Base-by-base conservation (phyloP, 2,329 filamentous ascomycete genomes). In the Venturia pyrina region DNA sequence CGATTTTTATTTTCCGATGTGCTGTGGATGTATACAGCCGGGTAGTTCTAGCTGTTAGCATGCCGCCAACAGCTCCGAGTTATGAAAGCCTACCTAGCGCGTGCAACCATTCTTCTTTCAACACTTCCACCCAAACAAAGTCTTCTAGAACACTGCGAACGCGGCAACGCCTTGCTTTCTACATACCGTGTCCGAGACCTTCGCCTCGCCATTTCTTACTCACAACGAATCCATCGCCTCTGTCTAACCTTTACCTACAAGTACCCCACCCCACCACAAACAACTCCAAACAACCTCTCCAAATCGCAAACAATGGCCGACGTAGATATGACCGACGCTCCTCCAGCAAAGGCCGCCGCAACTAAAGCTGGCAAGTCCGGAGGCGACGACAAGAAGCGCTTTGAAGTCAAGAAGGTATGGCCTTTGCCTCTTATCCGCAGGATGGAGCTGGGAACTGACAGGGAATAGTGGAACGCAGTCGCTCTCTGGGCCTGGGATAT, bases 401-500 rank as follows among this genome's bases (percentile, higher is more conserved):
- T 99, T 71, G 95, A 99, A 77, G 93, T 99, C 69, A 99, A 99
- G 81, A 99, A 99, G 89, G 95, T 96, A 77, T 68, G 76, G 19
- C 41, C n/a, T n/a, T 15, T 24, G 43, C 43, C n/a, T 19, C 60
- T 34, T 15, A 19, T 21, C 15, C n/a, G 28, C 17, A 19, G 19
- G 28, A 19, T 37, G n/a, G 28, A 50, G 19, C 46, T 50, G 5
- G 41, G 15, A 28, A 28, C 53, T 67, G 10, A 56, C 56, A n/a
- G 28, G 11, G n/a, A 69, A 56, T 73, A 97, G 93, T 99, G 95
- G 95, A 98, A 98, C 73, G 95, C 95, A 0, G 95, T 99, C 63
- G 93, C 95, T 50, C 84, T 99, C 1, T 99, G 95, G 95, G 95
- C 95, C 0, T 99, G 95, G 95, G 95, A 99, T 76, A 99, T 99